These are phyloP conservation scores for Aspergillus costaricaensis DNA, from an alignment of 2,329 filamentous ascomycete genomes.

Conservation along the genomic window DNA sequence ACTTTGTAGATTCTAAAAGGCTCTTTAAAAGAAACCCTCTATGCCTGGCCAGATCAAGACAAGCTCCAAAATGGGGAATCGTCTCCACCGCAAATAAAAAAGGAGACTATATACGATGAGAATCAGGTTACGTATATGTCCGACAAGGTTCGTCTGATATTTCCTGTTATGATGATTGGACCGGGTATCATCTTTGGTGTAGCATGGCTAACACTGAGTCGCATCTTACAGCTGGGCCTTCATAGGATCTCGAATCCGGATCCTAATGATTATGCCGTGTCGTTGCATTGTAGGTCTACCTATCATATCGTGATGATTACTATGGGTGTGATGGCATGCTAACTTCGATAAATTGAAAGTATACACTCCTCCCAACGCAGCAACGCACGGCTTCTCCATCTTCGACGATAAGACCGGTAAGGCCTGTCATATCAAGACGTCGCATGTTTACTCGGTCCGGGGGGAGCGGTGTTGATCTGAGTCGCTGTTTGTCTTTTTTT, in stretches of 20 bases:
- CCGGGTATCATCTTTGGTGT: too few relatives aligned
- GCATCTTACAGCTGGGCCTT: slow-evolving; percentile 64
- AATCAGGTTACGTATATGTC: slow-evolving; percentile 89
- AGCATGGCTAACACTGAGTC: slow-evolving; percentile 2
- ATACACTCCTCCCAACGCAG: slow-evolving; percentile 87
- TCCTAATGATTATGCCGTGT: slow-evolving; percentile 72
- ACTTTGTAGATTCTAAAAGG: slow-evolving; percentile 68
- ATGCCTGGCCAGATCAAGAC: slow-evolving; percentile 64
- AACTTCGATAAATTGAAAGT: slow-evolving; percentile 45
- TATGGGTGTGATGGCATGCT: background rate
- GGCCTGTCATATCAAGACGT: slow-evolving; percentile 69
- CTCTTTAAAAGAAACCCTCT: slow-evolving; percentile 76
- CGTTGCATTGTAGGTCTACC: slow-evolving; percentile 66
- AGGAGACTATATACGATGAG: slow-evolving; percentile 66
- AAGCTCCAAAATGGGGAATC: slow-evolving; percentile 48
- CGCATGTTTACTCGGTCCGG: slow-evolving; percentile 68
- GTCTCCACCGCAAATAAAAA: slow-evolving; percentile 63
- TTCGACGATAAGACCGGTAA: slow-evolving; percentile 77
- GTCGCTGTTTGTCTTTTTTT: background rate
- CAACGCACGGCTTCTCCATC: slow-evolving; percentile 76
- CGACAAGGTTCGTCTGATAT: slow-evolving; percentile 57
- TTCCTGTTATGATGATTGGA: too few relatives aligned
- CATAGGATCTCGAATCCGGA: slow-evolving; percentile 80
- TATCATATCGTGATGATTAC: background rate
- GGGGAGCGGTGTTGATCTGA: slow-evolving; percentile 36